These are phyloP conservation scores for Chlorella vulgaris DNA, from an alignment of 139 green algal species.

Conservation along the genomic window DNA sequence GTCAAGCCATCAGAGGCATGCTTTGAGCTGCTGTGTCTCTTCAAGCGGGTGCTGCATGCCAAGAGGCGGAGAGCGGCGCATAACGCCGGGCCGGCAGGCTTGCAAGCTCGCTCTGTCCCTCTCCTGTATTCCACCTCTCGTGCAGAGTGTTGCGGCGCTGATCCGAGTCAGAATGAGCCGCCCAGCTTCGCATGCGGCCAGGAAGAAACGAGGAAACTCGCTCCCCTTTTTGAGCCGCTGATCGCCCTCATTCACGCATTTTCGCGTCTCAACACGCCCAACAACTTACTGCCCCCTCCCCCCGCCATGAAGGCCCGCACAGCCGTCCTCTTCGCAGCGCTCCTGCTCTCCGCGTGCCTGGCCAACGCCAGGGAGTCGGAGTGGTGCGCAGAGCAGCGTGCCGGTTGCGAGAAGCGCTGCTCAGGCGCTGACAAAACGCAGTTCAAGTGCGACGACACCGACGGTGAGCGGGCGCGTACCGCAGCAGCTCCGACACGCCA, in stretches of 20 bases:
- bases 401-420: background rate
- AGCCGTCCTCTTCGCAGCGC: background rate
- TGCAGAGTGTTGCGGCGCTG: too few relatives aligned
- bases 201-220: too few relatives aligned
- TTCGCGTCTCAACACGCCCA: background rate
- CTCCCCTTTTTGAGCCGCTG: too few relatives aligned
- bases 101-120: background rate
- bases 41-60: too few relatives aligned
- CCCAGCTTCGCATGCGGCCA: too few relatives aligned
- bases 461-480: background rate
- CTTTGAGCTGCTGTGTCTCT: background rate
- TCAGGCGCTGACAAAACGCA: background rate
- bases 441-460: conserved; percentile 14
- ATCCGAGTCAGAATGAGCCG: too few relatives aligned
- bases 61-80: background rate
- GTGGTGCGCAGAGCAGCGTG: conserved; percentile 8
- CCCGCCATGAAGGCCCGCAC: background rate
- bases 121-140: background rate
- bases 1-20: too few relatives aligned
- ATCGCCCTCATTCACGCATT: too few relatives aligned
- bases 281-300: background rate
- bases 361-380: background rate
- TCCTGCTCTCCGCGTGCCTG: background rate
- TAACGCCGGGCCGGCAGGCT: background rate
- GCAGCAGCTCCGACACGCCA: background rate